Base-by-base conservation (phyloP, 129 eudicot species). In the Chrysanthemum makinoi region DNA sequence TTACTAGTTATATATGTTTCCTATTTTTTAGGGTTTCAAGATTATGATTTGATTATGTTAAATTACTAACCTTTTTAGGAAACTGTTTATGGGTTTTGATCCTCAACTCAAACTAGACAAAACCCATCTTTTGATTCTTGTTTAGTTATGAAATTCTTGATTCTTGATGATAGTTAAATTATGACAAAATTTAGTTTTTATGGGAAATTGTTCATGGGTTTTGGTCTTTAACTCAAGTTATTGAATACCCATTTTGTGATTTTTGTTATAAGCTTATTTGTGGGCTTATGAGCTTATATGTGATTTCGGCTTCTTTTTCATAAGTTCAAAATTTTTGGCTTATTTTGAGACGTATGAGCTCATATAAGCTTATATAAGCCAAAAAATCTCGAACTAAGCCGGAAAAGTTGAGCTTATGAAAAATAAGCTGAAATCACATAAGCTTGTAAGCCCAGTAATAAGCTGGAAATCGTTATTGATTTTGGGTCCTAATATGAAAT, bases 51-150 rank as follows among this genome's bases (percentile, higher is more conserved):
- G 26, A 35, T 70, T 30, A 4, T 15, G 24, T 30, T 28, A 35
- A 65, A 47, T 70, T 56, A 55, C 50, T 55, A 2, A 18, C 35
- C 66, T 69, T 55, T 65, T 68, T 66, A 15, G 44, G n/a, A 18
- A 50, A 60, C 50, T 52, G 16, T 60, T 71, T 11, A 64, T 44
- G 73, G 71, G 68, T 70, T 79, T 71, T 39, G 58, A 48, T 18
- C 62, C 44, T 43, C 55, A 54, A 69, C 48, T 66, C 70, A 44
- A 57, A 57, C 55, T 75, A 70, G 64, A 17, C 39, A 30, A 54
- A 17, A 69, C 63, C 73, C 86, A 61, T 65, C 28, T 84, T 16
- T 48, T 43, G 65, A 30, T 75, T 13, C 8, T 10, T 51, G 54
- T n/a, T 64, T 33, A 72, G 19, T 15, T 52, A 12, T 51, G 56